These are phyloP conservation scores for Solanum hybrid DNA, from an alignment of 305 asterid genomes.

Conservation along the genomic window DNA sequence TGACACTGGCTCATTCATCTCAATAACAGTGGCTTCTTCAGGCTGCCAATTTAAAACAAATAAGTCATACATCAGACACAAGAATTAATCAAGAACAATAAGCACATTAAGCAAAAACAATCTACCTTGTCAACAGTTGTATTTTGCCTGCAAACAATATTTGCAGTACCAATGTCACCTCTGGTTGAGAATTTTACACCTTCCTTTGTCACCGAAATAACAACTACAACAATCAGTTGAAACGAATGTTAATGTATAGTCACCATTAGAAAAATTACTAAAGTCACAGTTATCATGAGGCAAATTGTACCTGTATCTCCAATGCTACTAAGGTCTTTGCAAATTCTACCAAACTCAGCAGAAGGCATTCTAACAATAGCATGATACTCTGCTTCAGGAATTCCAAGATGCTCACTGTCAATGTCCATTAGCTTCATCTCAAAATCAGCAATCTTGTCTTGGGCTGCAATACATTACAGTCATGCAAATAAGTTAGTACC, in stretches of 20 bases:
- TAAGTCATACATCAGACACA: neutral
- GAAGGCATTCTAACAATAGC: conserved; percentile 96
- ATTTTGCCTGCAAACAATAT: conserved; percentile 78
- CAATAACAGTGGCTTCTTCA: conserved; percentile 77
- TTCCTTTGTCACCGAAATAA: conserved; percentile 92
- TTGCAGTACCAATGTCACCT: conserved; percentile 88
- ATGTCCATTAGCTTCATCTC: conserved; percentile 96
- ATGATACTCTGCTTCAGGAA: conserved; percentile 86
- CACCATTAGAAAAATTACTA: too few relatives aligned
- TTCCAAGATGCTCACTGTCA: conserved; percentile 88
- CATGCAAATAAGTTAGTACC: neutral
- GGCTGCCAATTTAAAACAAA: conserved; percentile 39
- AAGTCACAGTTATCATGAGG: neutral
- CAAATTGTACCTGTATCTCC: conserved; percentile 74
- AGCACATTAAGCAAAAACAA: neutral
- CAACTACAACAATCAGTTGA: conserved; percentile 41
- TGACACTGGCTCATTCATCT: conserved; percentile 92
- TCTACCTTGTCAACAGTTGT: conserved; percentile 83
- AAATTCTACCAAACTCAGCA: conserved; percentile 75
- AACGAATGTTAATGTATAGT: neutral
- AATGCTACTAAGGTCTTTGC: conserved; percentile 83
- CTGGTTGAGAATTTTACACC: conserved; percentile 95
- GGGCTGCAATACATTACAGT: conserved; percentile 30
- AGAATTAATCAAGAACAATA: neutral
- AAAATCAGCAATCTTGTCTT: conserved; percentile 87